A percentile compares a stretch with the other conserved stretches of the same genome.
Evolutionary conservation across 768 basidiomycete genomes (phyloP).

Genomic region (Rossbeevera mucosa): DNA sequence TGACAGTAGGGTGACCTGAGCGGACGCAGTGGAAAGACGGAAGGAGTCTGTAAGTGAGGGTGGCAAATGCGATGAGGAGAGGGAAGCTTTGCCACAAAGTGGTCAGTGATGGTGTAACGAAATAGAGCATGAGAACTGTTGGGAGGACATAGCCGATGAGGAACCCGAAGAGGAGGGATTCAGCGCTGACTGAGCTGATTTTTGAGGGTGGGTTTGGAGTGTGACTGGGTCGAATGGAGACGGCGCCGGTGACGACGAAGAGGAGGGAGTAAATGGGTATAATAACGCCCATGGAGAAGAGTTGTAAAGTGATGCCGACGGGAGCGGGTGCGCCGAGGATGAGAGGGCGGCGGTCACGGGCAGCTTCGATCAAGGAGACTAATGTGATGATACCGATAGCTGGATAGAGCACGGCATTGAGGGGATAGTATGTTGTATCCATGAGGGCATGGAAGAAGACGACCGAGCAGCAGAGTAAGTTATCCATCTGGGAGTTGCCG

Average conservation of each 20-base stretch:
- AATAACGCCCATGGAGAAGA: slow-evolving; percentile 38
- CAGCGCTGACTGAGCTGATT: slow-evolving; percentile 44
- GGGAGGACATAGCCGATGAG: slow-evolving; percentile 45
- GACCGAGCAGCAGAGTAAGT: slow-evolving; percentile 40
- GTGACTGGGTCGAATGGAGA: slow-evolving; percentile 6
- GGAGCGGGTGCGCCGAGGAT: slow-evolving; percentile 40
- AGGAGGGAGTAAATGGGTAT: slow-evolving; percentile 47
- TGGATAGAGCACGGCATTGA: slow-evolving; percentile 14
- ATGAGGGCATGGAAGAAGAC: slow-evolving; percentile 40
- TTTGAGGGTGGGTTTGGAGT: slow-evolving; percentile 12
- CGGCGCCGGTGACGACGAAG: slow-evolving; percentile 39
- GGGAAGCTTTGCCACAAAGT: slow-evolving; percentile 56
- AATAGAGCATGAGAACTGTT: slow-evolving; percentile 39
- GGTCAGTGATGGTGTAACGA: slow-evolving; percentile 41
- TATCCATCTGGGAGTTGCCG: slow-evolving; percentile 34
- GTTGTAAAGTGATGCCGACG: slow-evolving; percentile 40
- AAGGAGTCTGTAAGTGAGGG: slow-evolving; percentile 37
- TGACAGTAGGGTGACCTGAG: slow-evolving; percentile 22
- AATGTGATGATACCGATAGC: slow-evolving; percentile 23
- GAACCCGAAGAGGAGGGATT: slow-evolving; percentile 50
- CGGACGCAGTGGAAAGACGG: slow-evolving; percentile 12
- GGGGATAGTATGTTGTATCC: slow-evolving; percentile 12
- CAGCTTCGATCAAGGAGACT: slow-evolving; percentile 44
- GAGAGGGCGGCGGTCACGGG: slow-evolving; percentile 33
- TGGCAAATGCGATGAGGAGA: slow-evolving; percentile 40